Evolutionary conservation across 73 alveolate species (phyloP), one percentile per base, ranked within the genome.

Genomic region (Paramecium caudatum): DNA sequence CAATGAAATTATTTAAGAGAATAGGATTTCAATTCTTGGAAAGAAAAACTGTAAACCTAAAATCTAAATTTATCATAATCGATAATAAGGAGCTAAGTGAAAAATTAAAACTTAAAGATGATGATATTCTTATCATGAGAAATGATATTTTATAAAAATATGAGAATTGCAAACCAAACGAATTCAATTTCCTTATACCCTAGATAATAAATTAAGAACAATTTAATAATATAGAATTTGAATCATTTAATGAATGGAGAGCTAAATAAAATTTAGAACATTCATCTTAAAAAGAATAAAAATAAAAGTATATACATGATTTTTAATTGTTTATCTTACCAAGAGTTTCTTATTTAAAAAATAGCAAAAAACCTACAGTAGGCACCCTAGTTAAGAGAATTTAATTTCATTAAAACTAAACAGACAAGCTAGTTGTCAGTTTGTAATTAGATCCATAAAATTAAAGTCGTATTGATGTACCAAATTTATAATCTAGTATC

Each of bases 181-280:
- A 74, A 27, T n/a, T 2, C 2, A 68, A 68, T 34, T 13, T 34
- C 25, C 19, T 45, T n/a, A 10, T 21, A 74, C 88, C 88, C 2
- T 2, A 74, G 21, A 9, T 41, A 25, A 37, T 16, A 74, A 5
- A 15, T 74, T 6, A 74, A 12, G 12, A 13, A n/a, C 9, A 27
- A 74, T 12, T 39, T 74, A 30, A 41, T 1, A 4, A 74, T 6
- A 21, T 37, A 13, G 10, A 41, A 74, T 74, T 34, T 19, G 69
- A 74, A 15, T 74, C 88, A 17, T 74, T 74, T 74, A 41, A 74
- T 41, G 23, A 37, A 74, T 74, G 88, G 88, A 74, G 23, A 43
- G 16, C 36, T 19, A 2, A 74, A 0, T 1, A 74, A 17, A 37
- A 6, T 8, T 21, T 12, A n/a, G n/a, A n/a, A n/a, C n/a, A n/a